Conservation (phyloP, 352 stramenopile species). For the Thalassiosira exigua region DNA sequence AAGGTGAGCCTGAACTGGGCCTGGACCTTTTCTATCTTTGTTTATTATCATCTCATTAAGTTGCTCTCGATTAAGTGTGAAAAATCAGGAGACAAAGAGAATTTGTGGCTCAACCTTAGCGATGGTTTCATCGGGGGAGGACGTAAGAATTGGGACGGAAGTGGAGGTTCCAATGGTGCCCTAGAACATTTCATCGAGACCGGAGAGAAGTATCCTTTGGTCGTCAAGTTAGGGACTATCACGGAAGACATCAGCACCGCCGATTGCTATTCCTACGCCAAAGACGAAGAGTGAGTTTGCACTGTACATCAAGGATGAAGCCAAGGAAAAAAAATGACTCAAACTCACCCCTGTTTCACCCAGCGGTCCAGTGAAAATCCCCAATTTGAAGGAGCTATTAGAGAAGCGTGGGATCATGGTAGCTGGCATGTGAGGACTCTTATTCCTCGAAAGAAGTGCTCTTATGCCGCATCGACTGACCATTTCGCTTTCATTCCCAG, state of each 20-base stretch:
- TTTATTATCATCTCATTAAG: not conserved
- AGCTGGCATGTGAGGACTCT: slow-evolving; percentile 65
- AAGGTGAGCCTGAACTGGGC: slow-evolving; percentile 58
- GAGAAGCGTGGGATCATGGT: slow-evolving; percentile 95
- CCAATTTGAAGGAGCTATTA: slow-evolving; percentile 93
- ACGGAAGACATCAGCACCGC: slow-evolving; percentile 88
- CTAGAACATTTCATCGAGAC: slow-evolving; percentile 95
- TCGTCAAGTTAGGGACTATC: slow-evolving; percentile 98
- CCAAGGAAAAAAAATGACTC: no score
- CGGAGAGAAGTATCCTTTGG: slow-evolving; percentile 92
- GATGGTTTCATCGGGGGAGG: slow-evolving; percentile 87
- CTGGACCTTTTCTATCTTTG: not conserved
- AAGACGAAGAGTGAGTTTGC: slow-evolving; percentile 98
- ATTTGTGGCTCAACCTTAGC: slow-evolving; percentile 99
- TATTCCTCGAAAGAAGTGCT: slow-evolving; percentile 8
- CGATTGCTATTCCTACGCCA: slow-evolving; percentile 98
- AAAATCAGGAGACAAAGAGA: slow-evolving; percentile 94
- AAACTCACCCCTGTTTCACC: no score
- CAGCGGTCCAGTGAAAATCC: slow-evolving; percentile 95
- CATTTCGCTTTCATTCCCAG: not conserved
- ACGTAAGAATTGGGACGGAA: slow-evolving; percentile 96
- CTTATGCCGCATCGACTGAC: not conserved
- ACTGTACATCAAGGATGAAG: no score
- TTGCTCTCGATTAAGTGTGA: slow-evolving; percentile 77
- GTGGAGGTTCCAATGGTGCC: slow-evolving; percentile 94